Conservation (phyloP, 805 yeast genomes). For the baker's yeast (Saccharomyces cerevisiae) region DNA sequence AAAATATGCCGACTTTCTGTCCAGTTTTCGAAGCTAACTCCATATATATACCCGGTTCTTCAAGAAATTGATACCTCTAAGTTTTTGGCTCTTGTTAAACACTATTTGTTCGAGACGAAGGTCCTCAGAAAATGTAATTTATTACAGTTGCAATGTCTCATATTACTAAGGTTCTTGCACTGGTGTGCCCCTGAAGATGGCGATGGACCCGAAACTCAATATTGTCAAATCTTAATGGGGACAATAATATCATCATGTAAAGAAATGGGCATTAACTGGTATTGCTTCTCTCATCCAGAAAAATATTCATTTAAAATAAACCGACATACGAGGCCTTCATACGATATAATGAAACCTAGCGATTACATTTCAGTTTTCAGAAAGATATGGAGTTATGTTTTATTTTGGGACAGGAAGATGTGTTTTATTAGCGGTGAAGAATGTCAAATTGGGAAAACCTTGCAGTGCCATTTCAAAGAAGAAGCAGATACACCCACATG, state of each 20-base stretch:
- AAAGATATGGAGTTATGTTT: slow-evolving; percentile 22
- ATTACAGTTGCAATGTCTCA: slow-evolving; percentile 21
- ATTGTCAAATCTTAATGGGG: slow-evolving; percentile 24
- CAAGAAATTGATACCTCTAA: slow-evolving; percentile 14
- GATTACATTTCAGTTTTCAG: slow-evolving; percentile 13
- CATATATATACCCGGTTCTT: slow-evolving; percentile 1
- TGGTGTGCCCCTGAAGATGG: slow-evolving; percentile 31
- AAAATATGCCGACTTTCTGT: slow-evolving; percentile 20
- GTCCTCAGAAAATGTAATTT: slow-evolving; percentile 24
- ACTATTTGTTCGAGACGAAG: slow-evolving; percentile 19
- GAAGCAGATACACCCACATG: slow-evolving; percentile 8
- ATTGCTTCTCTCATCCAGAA: slow-evolving; percentile 10
- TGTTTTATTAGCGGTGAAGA: slow-evolving; percentile 25
- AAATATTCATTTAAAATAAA: slow-evolving; percentile 14
- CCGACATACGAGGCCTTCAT: slow-evolving; percentile 14
- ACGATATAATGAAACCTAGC: slow-evolving; percentile 8
- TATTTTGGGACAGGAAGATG: slow-evolving; percentile 28
- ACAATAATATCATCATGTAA: slow-evolving; percentile 23
- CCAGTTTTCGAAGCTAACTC: slow-evolving; percentile 9
- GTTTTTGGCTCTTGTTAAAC: slow-evolving; percentile 21
- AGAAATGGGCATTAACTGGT: slow-evolving; percentile 27
- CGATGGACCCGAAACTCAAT: slow-evolving; percentile 25
- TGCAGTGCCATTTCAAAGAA: slow-evolving; percentile 5
- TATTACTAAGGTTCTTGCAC: slow-evolving; percentile 24
- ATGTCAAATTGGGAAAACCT: slow-evolving; percentile 21